Evolutionary conservation across 192 early-diverging fungal species (phyloP).

Genomic region (Coemansia brasiliensis): DNA sequence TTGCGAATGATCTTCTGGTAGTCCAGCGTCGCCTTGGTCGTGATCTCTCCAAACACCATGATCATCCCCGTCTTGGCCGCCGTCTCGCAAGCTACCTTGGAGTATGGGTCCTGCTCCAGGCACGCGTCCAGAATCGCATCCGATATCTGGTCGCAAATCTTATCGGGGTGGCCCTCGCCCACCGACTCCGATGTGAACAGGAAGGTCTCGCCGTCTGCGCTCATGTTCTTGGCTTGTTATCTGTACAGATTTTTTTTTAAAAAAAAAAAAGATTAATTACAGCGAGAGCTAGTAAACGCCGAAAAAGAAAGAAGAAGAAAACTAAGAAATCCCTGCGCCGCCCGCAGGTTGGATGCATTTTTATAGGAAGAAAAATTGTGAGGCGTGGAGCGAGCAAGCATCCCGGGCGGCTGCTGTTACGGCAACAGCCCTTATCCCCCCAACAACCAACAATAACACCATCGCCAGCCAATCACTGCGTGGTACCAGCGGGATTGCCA

Average conservation of each 20-base stretch:
- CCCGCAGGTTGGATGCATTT: not conserved
- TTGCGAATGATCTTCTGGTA: slow-evolving; percentile 99
- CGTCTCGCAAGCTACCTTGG: slow-evolving; percentile 99
- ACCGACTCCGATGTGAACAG: slow-evolving; percentile 99
- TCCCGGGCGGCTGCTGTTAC: no score
- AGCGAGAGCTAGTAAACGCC: not conserved
- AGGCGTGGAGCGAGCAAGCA: no score
- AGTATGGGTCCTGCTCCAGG: slow-evolving; percentile 90
- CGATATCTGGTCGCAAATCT: slow-evolving; percentile 99
- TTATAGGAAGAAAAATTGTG: no score
- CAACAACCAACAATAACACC: slow-evolving; percentile 16
- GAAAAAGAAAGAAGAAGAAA: slow-evolving; percentile 1
- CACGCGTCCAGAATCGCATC: slow-evolving; percentile 98
- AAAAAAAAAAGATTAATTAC: not conserved
- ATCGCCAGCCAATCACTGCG: slow-evolving; percentile 19
- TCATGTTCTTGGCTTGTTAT: slow-evolving; percentile 17
- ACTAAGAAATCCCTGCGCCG: not conserved
- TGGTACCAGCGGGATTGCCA: slow-evolving; percentile 14
- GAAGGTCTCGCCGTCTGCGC: slow-evolving; percentile 74
- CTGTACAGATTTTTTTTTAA: no score
- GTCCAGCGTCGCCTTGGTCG: slow-evolving; percentile 95
- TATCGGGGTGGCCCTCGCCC: slow-evolving; percentile 99
- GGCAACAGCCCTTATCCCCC: slow-evolving; percentile 4
- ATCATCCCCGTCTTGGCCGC: slow-evolving; percentile 99
- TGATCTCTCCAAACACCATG: slow-evolving; percentile 99